Evolutionary conservation across 1,139 yeast genomes (phyloP).

Genomic region (Candida tropicalis): DNA sequence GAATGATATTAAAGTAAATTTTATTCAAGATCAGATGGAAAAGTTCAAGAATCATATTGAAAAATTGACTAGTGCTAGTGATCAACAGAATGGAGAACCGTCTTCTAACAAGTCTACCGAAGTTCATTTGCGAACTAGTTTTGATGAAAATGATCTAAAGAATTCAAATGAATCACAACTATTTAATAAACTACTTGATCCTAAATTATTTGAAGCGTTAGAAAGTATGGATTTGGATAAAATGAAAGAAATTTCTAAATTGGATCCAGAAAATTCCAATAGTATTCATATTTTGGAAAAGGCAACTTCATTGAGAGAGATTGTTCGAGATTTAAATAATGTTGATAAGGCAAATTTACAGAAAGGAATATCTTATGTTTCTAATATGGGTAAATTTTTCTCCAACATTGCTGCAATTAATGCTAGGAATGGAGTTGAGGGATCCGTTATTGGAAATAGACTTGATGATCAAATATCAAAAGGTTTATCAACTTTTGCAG

Average conservation of each 20-base stretch:
- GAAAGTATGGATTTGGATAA: conserved; percentile 31
- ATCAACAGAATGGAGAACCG: background rate
- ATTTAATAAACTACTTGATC: conserved; percentile 32
- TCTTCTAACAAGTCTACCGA: conserved; percentile 1
- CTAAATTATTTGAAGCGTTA: conserved; percentile 32
- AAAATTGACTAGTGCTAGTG: conserved; percentile 7
- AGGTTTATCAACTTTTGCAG: conserved; percentile 66
- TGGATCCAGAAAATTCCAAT: conserved; percentile 19
- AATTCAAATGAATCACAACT: conserved; percentile 16
- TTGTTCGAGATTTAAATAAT: conserved; percentile 30
- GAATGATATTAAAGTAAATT: conserved; percentile 3
- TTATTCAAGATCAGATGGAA: conserved; percentile 13
- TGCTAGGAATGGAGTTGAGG: conserved; percentile 12
- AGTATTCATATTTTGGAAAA: conserved; percentile 28
- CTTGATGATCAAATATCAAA: conserved; percentile 26
- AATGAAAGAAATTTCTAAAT: conserved; percentile 25
- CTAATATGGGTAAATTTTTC: conserved; percentile 28
- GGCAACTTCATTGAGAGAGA: conserved; percentile 32
- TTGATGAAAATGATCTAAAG: background rate
- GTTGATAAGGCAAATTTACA: conserved; percentile 32
- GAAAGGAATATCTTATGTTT: conserved; percentile 30
- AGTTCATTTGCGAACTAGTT: conserved; percentile 5
- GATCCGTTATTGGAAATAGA: conserved; percentile 9
- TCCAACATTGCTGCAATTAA: conserved; percentile 18
- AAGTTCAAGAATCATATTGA: conserved; percentile 12